Base-by-base conservation (phyloP, 768 basidiomycete species). In the Mrakia blollopis region DNA sequence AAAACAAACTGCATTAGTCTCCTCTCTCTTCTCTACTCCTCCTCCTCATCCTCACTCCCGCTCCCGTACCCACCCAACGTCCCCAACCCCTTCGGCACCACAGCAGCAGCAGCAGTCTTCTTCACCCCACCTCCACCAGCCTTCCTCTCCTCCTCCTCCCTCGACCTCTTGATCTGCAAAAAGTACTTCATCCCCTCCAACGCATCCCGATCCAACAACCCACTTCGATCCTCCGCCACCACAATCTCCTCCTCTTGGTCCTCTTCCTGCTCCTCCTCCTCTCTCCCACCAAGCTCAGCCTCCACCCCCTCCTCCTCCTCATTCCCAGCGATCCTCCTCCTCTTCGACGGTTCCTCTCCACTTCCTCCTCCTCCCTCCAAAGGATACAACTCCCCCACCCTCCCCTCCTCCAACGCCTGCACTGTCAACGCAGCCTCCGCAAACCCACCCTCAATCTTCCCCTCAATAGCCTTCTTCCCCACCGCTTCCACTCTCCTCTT, bases 151-250 rank as follows among this genome's bases (percentile, higher is more conserved):
- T 83, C 80, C 78, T 80, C 79, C 44, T 80, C 90, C 79, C 89
- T 90, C 79, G 89, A 86, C 85, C 89, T 89, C 78, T 91, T 88
- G 79, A 98, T 89, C 83, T 94, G 91, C 11, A 94, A 90, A 82
- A 97, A 94, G 81, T 93, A 95, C 82, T 90, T 92, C 70, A 99
- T 84, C 67, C 94, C 91, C 80, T 96, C 93, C 35, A 98, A 82
- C 16, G 96, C 92, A 80, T 96, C 94, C 7, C 89, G 87, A 75
- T 86, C 92, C 50, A 99, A 85, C 57, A 99, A 83, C 0, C 93
- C 91, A 39, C 80, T 83, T 44, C 65, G 41, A 14, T 74, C 32
- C 8, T 65, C 32, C 13, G 39, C 47, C 9, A 54, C 82, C 44
- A 84, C 80, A 54, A 72, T 32, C 23, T 70, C 60, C 32, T 81